phyloP scores from a whole-genome alignment of 352 stramenopile genomes.

The Globisporangium parvum region DNA sequence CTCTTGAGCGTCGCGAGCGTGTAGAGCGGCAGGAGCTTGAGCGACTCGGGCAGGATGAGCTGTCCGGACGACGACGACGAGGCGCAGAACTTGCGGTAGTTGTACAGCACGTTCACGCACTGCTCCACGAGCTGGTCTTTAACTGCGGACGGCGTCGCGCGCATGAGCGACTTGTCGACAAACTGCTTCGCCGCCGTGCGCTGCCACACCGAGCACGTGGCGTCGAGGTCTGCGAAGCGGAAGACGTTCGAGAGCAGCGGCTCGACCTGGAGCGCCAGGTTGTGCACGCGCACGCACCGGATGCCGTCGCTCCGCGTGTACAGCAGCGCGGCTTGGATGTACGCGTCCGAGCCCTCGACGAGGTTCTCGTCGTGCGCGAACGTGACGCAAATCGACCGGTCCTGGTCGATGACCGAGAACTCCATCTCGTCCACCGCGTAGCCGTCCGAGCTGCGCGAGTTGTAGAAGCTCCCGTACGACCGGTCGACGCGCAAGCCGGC shows the following conservation, averaged over 20 bases:
- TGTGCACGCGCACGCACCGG: slow-evolving; percentile 89
- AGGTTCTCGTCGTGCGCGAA: slow-evolving; percentile 87
- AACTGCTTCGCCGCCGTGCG: slow-evolving; percentile 72
- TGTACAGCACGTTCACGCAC: slow-evolving; percentile 84
- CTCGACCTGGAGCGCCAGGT: slow-evolving; percentile 75
- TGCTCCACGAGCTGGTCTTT: slow-evolving; percentile 82
- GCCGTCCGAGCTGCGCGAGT: slow-evolving; percentile 41
- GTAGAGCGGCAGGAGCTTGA: slow-evolving; percentile 89
- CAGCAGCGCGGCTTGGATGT: slow-evolving; percentile 86
- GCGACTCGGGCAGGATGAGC: slow-evolving; percentile 88
- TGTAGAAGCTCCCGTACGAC: slow-evolving; percentile 83
- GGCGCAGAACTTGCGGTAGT: slow-evolving; percentile 90
- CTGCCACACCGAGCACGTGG: slow-evolving; percentile 83
- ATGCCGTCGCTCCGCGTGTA: slow-evolving; percentile 84
- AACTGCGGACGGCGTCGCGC: slow-evolving; percentile 59
- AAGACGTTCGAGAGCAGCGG: slow-evolving; percentile 83
- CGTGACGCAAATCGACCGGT: slow-evolving; percentile 80
- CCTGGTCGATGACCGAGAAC: slow-evolving; percentile 82
- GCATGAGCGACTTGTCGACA: slow-evolving; percentile 77
- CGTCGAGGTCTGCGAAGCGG: slow-evolving; percentile 83
- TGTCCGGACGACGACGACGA: slow-evolving; percentile 87
- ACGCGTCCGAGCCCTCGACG: slow-evolving; percentile 62
- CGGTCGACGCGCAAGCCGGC: slow-evolving; percentile 78
- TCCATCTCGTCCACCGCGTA: slow-evolving; percentile 83
- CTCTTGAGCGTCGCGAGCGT: slow-evolving; percentile 85